Conservation (phyloP, 1,284 basidiomycete species). For the Heimioporus punctisporus region DNA sequence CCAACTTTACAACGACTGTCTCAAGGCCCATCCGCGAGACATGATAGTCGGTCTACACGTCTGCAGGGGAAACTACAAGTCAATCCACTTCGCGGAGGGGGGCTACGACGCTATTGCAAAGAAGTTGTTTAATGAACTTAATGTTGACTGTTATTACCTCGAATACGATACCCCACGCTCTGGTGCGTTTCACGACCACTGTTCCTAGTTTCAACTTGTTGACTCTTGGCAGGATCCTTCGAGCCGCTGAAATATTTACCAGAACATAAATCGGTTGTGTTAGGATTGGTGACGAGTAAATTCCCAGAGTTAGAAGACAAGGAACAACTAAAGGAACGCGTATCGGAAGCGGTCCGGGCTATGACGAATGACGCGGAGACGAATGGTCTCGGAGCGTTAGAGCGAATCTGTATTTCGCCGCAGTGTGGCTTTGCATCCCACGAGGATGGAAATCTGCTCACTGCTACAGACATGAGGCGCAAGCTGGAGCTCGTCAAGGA, state of each 20-base stretch:
- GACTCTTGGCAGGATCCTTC: constrained; percentile 54
- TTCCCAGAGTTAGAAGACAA: constrained; percentile 65
- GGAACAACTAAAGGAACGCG: constrained; percentile 55
- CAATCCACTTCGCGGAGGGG: constrained; percentile 72
- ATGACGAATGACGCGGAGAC: constrained; percentile 49
- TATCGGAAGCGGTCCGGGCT: constrained; percentile 66
- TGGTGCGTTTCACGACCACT: constrained; percentile 40
- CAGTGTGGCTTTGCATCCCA: constrained; percentile 80
- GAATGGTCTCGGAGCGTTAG: constrained; percentile 56
- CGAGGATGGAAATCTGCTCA: constrained; percentile 47
- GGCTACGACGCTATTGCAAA: constrained; percentile 75
- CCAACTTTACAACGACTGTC: constrained; percentile 67
- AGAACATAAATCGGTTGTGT: constrained; percentile 64
- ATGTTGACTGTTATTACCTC: constrained; percentile 77
- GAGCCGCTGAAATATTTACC: constrained; percentile 69
- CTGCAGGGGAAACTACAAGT: constrained; percentile 78
- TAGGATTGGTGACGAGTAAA: constrained; percentile 80
- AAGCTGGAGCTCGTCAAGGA: no score
- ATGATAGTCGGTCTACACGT: constrained; percentile 75
- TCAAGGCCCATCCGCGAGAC: constrained; percentile 60
- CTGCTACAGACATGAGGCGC: no score
- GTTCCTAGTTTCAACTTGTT: no score
- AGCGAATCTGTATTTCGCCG: constrained; percentile 68
- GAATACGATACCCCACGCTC: constrained; percentile 82
- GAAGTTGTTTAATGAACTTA: constrained; percentile 72